Percentiles rank a stretch among this genome's conserved stretches.
These are phyloP conservation scores for Onygenales sp. DNA, from an alignment of 2,329 filamentous ascomycete genomes.

Conservation along the genomic window DNA sequence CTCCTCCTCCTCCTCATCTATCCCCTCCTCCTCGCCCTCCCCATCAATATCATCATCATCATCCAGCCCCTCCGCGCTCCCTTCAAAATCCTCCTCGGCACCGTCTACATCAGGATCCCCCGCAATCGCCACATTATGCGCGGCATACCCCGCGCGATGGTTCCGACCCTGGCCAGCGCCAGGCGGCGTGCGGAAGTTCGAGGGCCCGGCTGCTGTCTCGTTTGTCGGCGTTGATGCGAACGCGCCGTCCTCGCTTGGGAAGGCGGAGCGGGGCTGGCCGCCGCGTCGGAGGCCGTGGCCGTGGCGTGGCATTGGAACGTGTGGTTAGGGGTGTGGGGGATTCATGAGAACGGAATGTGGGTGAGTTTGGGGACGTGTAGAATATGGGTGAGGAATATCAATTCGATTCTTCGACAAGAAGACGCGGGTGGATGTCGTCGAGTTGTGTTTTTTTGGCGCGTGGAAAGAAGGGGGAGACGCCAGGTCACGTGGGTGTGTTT, in stretches of 20 bases:
- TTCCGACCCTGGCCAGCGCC: not conserved
- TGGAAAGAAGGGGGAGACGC: no score
- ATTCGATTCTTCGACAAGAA: no score
- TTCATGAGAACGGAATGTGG: not conserved
- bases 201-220: conserved; percentile 2
- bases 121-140: not conserved
- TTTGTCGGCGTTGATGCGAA: conserved; percentile 8
- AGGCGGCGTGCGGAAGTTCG: not conserved
- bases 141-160: not conserved
- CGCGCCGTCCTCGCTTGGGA: conserved; percentile 12
- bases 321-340: not conserved
- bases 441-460: no score
- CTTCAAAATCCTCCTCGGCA: not conserved
- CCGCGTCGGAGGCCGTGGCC: conserved; percentile 1
- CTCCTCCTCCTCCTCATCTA: conserved; percentile 11
- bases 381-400: no score
- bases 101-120: not conserved
- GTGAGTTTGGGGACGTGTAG: not conserved
- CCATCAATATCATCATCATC: not conserved
- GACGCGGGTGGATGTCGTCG: no score
- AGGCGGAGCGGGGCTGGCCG: conserved; percentile 1
- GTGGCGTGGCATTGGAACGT: conserved; percentile 7
- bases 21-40: conserved; percentile 10
- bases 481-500: no score
- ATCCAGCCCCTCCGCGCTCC: not conserved